A percentile compares a stretch with the other conserved stretches of the same genome.
Conservation (phyloP, 768 basidiomycete genomes). For the Lactifluus echinatus region DNA sequence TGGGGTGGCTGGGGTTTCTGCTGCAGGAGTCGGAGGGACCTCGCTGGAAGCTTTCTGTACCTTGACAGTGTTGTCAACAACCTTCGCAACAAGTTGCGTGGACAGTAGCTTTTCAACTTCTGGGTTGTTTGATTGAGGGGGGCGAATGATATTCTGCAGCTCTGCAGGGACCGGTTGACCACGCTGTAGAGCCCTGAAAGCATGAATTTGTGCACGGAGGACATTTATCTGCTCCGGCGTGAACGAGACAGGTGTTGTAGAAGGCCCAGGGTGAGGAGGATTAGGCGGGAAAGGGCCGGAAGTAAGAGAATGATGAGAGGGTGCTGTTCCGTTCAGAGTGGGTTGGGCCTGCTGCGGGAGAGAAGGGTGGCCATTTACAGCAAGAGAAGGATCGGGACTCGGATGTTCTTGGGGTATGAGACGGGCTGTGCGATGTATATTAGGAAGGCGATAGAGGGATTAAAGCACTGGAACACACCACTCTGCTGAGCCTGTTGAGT, state of each 20-base stretch:
- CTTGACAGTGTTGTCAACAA: conserved; percentile 72
- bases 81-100: conserved; percentile 48
- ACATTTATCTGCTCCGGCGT: conserved; percentile 65
- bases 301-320: conserved; percentile 34
- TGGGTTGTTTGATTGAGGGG: conserved; percentile 49
- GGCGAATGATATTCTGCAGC: conserved; percentile 61
- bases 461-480: conserved; percentile 1
- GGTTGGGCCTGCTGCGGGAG: conserved; percentile 16
- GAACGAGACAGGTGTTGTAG: conserved; percentile 71
- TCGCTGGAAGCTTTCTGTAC: conserved; percentile 45
- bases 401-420: conserved; percentile 18
- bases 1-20: conserved; percentile 3
- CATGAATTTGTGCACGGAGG: conserved; percentile 75
- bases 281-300: conserved; percentile 45
- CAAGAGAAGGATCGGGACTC: conserved; percentile 24
- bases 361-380: conserved; percentile 44
- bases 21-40: conserved; percentile 21
- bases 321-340: conserved; percentile 30
- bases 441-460: neutral
- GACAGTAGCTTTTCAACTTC: conserved; percentile 61
- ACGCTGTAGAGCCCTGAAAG: conserved; percentile 64
- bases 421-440: neutral
- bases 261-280: conserved; percentile 41
- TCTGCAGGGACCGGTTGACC: conserved; percentile 60
- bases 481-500: conserved; percentile 31